phyloP scores from a whole-genome alignment of 805 yeast genomes.

The Yamadazyma sp. region DNA sequence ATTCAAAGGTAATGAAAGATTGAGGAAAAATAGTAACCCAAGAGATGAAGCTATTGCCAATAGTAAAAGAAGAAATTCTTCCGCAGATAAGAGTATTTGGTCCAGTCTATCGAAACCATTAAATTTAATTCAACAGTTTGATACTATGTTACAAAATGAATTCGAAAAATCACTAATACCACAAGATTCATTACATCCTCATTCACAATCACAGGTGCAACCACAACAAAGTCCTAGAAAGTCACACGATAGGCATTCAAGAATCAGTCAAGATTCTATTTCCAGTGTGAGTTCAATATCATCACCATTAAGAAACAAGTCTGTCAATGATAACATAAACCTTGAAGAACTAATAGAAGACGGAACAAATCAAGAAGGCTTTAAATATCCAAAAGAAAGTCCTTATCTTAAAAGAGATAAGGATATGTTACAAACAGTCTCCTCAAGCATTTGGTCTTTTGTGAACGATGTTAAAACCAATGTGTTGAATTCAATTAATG shows the following conservation, averaged over 20 bases:
- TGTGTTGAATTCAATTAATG: slow-evolving; percentile 17
- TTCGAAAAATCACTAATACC: slow-evolving; percentile 46
- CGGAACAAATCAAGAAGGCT: too few species aligned
- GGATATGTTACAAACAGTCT: slow-evolving; percentile 40
- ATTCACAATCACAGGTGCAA: background rate
- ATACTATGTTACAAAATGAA: slow-evolving; percentile 62
- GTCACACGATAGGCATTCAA: slow-evolving; percentile 2
- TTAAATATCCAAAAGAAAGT: slow-evolving; percentile 2
- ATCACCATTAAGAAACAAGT: slow-evolving; percentile 24
- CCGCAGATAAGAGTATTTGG: slow-evolving; percentile 21
- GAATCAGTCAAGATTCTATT: slow-evolving; percentile 26
- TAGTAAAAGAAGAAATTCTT: slow-evolving; percentile 20
- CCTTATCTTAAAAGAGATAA: slow-evolving; percentile 13
- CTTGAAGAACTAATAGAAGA: slow-evolving; percentile 12
- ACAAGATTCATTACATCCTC: background rate
- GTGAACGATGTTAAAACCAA: slow-evolving; percentile 40
- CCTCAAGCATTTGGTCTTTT: slow-evolving; percentile 41
- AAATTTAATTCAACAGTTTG: slow-evolving; percentile 63
- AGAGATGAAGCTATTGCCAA: slow-evolving; percentile 27
- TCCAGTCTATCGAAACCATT: slow-evolving; percentile 49
- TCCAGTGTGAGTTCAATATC: slow-evolving; percentile 19
- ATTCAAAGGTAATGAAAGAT: slow-evolving; percentile 9
- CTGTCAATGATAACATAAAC: slow-evolving; percentile 8
- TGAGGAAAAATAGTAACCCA: slow-evolving; percentile 21
- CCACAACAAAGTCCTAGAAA: background rate